Conservation (phyloP, 2,329 filamentous ascomycete species). For the Hymenoscyphus fructigenus region DNA sequence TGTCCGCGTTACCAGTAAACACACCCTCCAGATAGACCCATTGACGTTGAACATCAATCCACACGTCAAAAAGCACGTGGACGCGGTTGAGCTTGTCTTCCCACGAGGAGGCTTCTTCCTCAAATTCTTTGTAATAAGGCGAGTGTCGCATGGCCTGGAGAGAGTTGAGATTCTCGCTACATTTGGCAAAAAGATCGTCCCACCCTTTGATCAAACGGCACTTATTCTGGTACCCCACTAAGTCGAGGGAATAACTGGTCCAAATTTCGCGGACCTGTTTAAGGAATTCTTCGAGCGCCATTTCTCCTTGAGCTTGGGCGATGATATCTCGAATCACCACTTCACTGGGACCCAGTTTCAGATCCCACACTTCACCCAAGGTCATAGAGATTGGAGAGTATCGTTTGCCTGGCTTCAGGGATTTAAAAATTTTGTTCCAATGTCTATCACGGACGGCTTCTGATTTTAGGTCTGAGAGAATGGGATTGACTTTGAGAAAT, state of each 20-base stretch:
- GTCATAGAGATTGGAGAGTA: slow-evolving; percentile 95
- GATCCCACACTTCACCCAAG: slow-evolving; percentile 97
- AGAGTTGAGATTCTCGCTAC: slow-evolving; percentile 96
- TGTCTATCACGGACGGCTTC: slow-evolving; percentile 95
- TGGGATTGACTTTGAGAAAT: slow-evolving; percentile 84
- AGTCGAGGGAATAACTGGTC: slow-evolving; percentile 91
- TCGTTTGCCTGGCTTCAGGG: slow-evolving; percentile 85
- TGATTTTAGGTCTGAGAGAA: slow-evolving; percentile 88
- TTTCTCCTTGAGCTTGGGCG: slow-evolving; percentile 92
- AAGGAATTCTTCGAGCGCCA: slow-evolving; percentile 96
- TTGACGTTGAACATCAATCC: slow-evolving; percentile 99
- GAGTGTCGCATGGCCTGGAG: slow-evolving; percentile 98
- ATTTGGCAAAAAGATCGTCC: slow-evolving; percentile 98
- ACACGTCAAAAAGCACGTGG: slow-evolving; percentile 96
- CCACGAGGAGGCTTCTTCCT: slow-evolving; percentile 94
- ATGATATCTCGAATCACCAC: slow-evolving; percentile 89
- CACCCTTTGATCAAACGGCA: slow-evolving; percentile 95
- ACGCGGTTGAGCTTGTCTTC: slow-evolving; percentile 98
- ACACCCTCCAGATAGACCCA: slow-evolving; percentile 99
- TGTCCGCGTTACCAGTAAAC: slow-evolving; percentile 97
- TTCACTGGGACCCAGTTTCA: slow-evolving; percentile 87
- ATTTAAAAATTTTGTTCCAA: slow-evolving; percentile 98
- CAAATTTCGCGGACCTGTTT: slow-evolving; percentile 95
- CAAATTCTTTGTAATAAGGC: slow-evolving; percentile 98
- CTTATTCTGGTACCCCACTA: slow-evolving; percentile 97